phyloP scores from a whole-genome alignment of 2,329 filamentous ascomycete genomes.

The Nigrospora osmanthi region DNA sequence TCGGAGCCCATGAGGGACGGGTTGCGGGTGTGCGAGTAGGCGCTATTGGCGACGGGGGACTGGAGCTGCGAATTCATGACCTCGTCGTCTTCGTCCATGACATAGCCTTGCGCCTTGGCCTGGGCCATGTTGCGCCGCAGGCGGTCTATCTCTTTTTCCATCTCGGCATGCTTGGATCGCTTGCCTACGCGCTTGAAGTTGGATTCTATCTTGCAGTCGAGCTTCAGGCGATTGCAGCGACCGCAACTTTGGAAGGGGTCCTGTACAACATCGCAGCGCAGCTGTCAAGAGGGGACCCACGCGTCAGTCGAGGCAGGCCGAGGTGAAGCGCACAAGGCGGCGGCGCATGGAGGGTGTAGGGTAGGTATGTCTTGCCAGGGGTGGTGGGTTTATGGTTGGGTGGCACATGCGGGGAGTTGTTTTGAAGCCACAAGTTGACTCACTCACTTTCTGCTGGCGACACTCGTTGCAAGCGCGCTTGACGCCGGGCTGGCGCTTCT shows the following conservation, averaged over 20 bases:
- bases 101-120: constrained; percentile 51
- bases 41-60: constrained; percentile 50
- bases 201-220: constrained; percentile 79
- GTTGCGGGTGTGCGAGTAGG: constrained; percentile 53
- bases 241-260: constrained; percentile 73
- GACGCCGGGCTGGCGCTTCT: constrained; percentile 59
- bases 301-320: too few relatives aligned
- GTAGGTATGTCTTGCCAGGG: constrained; percentile 4
- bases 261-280: constrained; percentile 78
- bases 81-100: constrained; percentile 46
- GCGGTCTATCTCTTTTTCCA: constrained; percentile 74
- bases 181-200: constrained; percentile 83
- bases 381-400: background rate
- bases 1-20: constrained; percentile 60
- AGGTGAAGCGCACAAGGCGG: too few relatives aligned
- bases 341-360: background rate
- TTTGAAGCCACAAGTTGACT: constrained; percentile 3
- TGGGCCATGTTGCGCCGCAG: constrained; percentile 53
- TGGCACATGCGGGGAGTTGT: background rate
- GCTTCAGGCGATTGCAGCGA: constrained; percentile 70
- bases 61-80: constrained; percentile 43
- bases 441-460: constrained; percentile 73
- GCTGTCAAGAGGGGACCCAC: constrained; percentile 31
- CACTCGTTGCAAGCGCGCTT: constrained; percentile 83
- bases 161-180: constrained; percentile 75